Percentiles rank a stretch among this genome's conserved stretches.
These are phyloP conservation scores for Aureobasidium sp. DNA, from an alignment of 2,329 filamentous ascomycete species.

Conservation along the genomic window DNA sequence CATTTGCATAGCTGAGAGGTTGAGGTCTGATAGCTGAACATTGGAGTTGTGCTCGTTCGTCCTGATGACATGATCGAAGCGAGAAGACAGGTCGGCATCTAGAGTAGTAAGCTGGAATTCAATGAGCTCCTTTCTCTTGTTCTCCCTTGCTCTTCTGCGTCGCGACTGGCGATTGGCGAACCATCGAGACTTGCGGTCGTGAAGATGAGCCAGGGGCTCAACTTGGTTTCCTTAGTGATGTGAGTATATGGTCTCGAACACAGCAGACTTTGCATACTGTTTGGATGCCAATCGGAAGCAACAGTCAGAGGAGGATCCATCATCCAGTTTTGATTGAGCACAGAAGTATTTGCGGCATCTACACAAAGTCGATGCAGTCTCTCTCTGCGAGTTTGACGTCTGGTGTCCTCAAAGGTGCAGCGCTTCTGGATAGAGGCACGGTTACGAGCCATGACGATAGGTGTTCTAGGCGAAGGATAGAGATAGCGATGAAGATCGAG, in stretches of 20 bases:
- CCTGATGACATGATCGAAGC: background rate
- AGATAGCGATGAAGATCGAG: background rate
- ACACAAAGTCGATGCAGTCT: background rate
- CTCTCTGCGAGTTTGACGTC: slow-evolving; percentile 2
- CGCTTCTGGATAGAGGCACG: background rate
- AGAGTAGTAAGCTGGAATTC: background rate
- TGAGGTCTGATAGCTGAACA: background rate
- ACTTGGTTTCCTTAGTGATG: slow-evolving; percentile 2
- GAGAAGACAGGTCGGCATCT: background rate
- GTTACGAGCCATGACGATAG: background rate
- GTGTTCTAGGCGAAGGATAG: background rate
- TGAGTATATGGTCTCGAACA: background rate
- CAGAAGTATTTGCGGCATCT: background rate
- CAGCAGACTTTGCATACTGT: background rate
- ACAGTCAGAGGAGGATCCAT: background rate
- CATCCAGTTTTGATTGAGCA: background rate
- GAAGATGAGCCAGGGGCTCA: background rate
- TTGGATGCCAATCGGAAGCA: background rate
- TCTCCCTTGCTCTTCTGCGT: background rate
- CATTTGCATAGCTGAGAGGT: background rate
- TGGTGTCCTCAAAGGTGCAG: background rate
- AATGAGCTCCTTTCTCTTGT: slow-evolving; percentile 2
- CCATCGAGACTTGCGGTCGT: background rate
- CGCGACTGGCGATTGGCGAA: background rate
- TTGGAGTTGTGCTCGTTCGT: background rate